Evolutionary conservation across 2,329 filamentous ascomycete species (phyloP).

Genomic region (Dothideomycetidae sp.): DNA sequence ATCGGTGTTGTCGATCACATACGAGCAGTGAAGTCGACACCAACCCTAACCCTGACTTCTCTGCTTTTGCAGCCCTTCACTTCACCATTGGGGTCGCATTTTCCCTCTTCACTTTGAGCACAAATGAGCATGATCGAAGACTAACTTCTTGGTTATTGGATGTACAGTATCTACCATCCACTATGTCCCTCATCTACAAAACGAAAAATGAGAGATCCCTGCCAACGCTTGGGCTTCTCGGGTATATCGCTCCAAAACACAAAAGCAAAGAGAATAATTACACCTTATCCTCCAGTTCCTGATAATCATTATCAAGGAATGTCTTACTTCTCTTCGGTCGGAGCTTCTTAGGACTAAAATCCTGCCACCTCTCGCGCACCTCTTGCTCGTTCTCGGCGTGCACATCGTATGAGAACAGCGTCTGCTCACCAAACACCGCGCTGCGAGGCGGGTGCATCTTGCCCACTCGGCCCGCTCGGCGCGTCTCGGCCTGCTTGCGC

Average conservation of each 20-base stretch:
- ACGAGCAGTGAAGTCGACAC: too few relatives aligned
- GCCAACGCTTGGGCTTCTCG: too few relatives aligned
- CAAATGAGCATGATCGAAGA: too few relatives aligned
- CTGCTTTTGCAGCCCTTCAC: too few relatives aligned
- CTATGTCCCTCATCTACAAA: too few relatives aligned
- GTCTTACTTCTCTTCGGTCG: constrained; percentile 4
- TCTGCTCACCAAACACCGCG: constrained; percentile 9
- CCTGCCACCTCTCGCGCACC: constrained; percentile 11
- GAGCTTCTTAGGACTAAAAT: constrained; percentile 9
- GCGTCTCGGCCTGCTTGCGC: constrained; percentile 10
- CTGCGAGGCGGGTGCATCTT: constrained; percentile 8
- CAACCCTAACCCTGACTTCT: too few relatives aligned
- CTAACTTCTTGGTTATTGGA: too few relatives aligned
- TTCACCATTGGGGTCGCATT: too few relatives aligned
- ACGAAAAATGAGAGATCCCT: too few relatives aligned
- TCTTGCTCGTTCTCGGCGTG: constrained; percentile 11
- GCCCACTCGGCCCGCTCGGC: constrained; percentile 3
- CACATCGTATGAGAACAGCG: constrained; percentile 11
- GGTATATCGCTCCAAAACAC: not conserved
- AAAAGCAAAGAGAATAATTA: not conserved
- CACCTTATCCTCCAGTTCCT: constrained; percentile 1
- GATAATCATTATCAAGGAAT: not conserved
- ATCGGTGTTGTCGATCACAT: too few relatives aligned
- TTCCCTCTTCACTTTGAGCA: too few relatives aligned
- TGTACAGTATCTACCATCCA: too few relatives aligned